Percentiles rank a stretch among this genome's conserved stretches.
These are phyloP conservation scores for Aquilaria malaccensis DNA, from an alignment of 345 rosid genomes.

Conservation along the genomic window DNA sequence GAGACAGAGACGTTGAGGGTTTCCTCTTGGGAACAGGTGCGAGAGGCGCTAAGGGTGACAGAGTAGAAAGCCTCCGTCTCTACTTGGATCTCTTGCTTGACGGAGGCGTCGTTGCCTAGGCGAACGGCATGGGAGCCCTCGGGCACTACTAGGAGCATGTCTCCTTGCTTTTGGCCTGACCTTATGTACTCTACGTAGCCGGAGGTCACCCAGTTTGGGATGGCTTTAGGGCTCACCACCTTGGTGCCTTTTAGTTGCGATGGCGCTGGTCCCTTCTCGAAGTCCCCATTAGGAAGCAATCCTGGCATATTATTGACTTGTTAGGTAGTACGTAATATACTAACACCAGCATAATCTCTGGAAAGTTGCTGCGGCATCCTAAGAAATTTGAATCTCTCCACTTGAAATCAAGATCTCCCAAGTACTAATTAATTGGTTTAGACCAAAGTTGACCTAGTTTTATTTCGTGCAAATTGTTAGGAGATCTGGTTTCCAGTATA, in stretches of 20 bases:
- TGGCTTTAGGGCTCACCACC: constrained; percentile 34
- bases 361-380: constrained; percentile 12
- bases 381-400: constrained; percentile 7
- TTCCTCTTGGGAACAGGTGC: constrained; percentile 88
- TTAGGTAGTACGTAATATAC: neutral
- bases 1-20: constrained; percentile 59
- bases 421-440: neutral
- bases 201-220: constrained; percentile 66
- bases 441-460: too few relatives aligned
- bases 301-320: constrained; percentile 31
- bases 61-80: constrained; percentile 50
- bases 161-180: constrained; percentile 84
- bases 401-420: constrained; percentile 9
- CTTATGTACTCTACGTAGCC: constrained; percentile 85
- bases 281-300: constrained; percentile 72
- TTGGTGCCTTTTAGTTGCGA: constrained; percentile 58
- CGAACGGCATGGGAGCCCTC: constrained; percentile 60
- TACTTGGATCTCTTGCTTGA: constrained; percentile 45
- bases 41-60: constrained; percentile 62
- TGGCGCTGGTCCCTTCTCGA: constrained; percentile 64
- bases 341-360: neutral
- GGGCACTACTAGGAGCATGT: constrained; percentile 81
- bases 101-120: constrained; percentile 70
- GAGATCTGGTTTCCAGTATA: too few relatives aligned
- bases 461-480: too few relatives aligned